phyloP scores from a whole-genome alignment of 1,284 basidiomycete species.

The Sutorius eximius region DNA sequence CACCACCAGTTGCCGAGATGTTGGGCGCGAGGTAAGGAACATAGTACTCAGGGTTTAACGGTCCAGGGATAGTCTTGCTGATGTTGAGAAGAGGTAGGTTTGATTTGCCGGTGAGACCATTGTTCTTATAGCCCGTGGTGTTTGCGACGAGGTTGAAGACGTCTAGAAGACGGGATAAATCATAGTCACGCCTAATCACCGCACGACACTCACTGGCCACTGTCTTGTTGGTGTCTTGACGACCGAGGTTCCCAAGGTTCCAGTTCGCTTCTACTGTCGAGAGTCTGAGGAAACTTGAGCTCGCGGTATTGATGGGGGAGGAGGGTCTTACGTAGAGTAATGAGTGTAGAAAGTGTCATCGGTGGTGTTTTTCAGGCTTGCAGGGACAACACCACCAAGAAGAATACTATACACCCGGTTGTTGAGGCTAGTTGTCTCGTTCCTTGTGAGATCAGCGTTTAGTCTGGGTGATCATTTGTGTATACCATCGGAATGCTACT shows the following conservation, averaged over 20 bases:
- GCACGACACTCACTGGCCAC: conserved; percentile 21
- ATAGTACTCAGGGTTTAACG: conserved; percentile 38
- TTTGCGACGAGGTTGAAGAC: conserved; percentile 48
- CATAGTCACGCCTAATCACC: background rate
- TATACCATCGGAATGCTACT: conserved; percentile 2
- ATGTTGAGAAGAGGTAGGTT: conserved; percentile 36
- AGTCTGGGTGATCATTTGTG: background rate
- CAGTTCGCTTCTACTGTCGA: conserved; percentile 67
- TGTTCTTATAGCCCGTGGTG: conserved; percentile 37
- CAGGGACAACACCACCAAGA: conserved; percentile 54
- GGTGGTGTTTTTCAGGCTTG: conserved; percentile 42
- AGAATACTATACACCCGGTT: conserved; percentile 51
- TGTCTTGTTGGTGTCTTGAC: conserved; percentile 50
- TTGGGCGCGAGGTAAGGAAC: conserved; percentile 47
- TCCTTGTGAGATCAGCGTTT: conserved; percentile 36
- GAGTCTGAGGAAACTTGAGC: conserved; percentile 31
- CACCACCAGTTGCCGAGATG: conserved; percentile 38
- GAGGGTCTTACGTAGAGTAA: conserved; percentile 45
- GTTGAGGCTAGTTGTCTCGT: conserved; percentile 44
- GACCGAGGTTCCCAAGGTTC: conserved; percentile 57
- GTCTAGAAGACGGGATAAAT: conserved; percentile 33
- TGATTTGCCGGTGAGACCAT: conserved; percentile 23
- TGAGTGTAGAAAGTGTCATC: conserved; percentile 63
- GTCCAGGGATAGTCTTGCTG: conserved; percentile 31
- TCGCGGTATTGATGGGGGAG: background rate